Conservation (phyloP, 345 rosid species). For the Gossypium rotundifolium region DNA sequence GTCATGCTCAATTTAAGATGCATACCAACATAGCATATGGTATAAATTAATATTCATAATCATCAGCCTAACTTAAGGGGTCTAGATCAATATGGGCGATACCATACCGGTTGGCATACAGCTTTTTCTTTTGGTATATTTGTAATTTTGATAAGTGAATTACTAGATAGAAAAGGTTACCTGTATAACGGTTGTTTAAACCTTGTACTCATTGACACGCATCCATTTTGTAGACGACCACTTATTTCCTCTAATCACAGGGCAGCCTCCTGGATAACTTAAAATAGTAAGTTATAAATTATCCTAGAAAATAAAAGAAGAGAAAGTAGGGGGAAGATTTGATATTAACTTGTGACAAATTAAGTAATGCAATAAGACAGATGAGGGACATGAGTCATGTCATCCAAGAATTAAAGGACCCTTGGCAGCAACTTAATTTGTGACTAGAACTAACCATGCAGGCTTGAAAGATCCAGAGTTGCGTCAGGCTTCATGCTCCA, state of each 20-base stretch:
- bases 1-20: not conserved
- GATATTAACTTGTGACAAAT: not conserved
- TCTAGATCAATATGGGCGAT: not conserved
- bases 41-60: not conserved
- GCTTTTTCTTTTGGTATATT: too few relatives aligned
- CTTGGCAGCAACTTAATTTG: not conserved
- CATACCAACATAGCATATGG: not conserved
- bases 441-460: conserved; percentile 64
- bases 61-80: not conserved
- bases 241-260: conserved; percentile 82
- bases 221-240: conserved; percentile 98
- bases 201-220: conserved; percentile 65
- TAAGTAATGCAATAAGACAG: not conserved
- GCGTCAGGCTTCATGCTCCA: conserved; percentile 98
- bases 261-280: conserved; percentile 67
- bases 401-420: not conserved
- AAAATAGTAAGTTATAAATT: not conserved
- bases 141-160: too few relatives aligned
- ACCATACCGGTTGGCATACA: not conserved
- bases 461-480: conserved; percentile 62
- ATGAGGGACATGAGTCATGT: conserved; percentile 1
- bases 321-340: not conserved
- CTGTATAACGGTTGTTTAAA: conserved; percentile 27
- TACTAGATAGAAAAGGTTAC: conserved; percentile 19
- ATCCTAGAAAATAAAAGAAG: not conserved